Conservation (phyloP, 139 green algal species). For the Coelastrella sp. region DNA sequence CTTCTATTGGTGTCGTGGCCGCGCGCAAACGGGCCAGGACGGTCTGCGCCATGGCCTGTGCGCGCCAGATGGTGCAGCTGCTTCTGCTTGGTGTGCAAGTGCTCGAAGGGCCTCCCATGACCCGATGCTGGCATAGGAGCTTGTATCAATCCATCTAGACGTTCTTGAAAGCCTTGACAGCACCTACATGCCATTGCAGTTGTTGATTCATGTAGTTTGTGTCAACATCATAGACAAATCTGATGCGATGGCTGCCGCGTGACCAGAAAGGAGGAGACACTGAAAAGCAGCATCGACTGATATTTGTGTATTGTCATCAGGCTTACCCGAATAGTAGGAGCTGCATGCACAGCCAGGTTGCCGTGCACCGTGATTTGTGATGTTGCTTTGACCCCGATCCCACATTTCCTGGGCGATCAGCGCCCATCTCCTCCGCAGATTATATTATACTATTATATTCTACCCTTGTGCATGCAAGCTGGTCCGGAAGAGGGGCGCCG, state of each 20-base stretch:
- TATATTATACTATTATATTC: background rate
- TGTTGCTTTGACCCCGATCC: background rate
- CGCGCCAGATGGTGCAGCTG: background rate
- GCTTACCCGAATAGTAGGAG: conserved; percentile 10
- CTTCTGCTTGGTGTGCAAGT: background rate
- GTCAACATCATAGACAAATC: background rate
- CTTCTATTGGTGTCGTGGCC: too few relatives aligned
- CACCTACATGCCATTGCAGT: background rate
- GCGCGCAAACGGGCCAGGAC: too few relatives aligned
- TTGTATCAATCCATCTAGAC: background rate
- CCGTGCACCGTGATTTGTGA: background rate
- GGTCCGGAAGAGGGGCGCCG: background rate
- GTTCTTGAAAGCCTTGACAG: background rate
- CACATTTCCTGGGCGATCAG: background rate
- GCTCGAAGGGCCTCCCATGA: background rate
- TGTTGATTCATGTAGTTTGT: background rate
- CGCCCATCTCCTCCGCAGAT: background rate
- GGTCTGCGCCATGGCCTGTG: too few relatives aligned
- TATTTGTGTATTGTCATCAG: background rate
- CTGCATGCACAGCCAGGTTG: background rate
- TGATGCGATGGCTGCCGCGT: background rate
- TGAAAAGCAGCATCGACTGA: background rate
- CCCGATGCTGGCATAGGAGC: background rate
- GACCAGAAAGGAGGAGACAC: background rate
- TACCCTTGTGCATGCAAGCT: background rate